Evolutionary conservation across 768 basidiomycete species (phyloP).

Genomic region (Podaxis carcinomalis): DNA sequence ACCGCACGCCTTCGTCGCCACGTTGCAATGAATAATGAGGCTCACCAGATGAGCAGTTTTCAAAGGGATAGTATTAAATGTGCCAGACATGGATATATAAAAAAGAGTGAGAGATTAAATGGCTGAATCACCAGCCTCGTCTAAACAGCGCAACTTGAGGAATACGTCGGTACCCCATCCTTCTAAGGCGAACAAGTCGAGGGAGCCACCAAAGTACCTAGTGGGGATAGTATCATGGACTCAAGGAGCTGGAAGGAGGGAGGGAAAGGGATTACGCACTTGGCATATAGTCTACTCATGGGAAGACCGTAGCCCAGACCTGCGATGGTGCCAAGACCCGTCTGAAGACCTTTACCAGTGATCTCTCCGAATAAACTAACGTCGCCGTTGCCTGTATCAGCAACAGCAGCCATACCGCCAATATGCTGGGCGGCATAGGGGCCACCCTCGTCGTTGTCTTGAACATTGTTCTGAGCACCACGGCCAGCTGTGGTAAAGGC

Average conservation of each 20-base stretch:
- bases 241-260: neutral
- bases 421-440: slow-evolving; percentile 78
- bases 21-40: slow-evolving; percentile 27
- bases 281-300: slow-evolving; percentile 73
- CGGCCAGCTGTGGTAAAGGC: slow-evolving; percentile 84
- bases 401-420: slow-evolving; percentile 66
- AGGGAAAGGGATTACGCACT: slow-evolving; percentile 28
- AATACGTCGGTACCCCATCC: slow-evolving; percentile 75
- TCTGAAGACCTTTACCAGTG: slow-evolving; percentile 70
- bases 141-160: slow-evolving; percentile 44
- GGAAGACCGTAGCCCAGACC: slow-evolving; percentile 85
- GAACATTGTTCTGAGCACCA: slow-evolving; percentile 28
- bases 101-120: slow-evolving; percentile 22
- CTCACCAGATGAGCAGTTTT: neutral
- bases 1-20: slow-evolving; percentile 27
- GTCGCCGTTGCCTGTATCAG: slow-evolving; percentile 33
- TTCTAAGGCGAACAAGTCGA: slow-evolving; percentile 77
- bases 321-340: slow-evolving; percentile 85
- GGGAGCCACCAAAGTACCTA: slow-evolving; percentile 80
- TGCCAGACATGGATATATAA: neutral
- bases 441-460: slow-evolving; percentile 51
- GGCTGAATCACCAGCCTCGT: slow-evolving; percentile 42
- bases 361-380: slow-evolving; percentile 73
- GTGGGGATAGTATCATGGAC: slow-evolving; percentile 4
- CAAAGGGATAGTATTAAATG: neutral